Conservation (phyloP, 345 rosid genomes). For the Psidium guajava region DNA sequence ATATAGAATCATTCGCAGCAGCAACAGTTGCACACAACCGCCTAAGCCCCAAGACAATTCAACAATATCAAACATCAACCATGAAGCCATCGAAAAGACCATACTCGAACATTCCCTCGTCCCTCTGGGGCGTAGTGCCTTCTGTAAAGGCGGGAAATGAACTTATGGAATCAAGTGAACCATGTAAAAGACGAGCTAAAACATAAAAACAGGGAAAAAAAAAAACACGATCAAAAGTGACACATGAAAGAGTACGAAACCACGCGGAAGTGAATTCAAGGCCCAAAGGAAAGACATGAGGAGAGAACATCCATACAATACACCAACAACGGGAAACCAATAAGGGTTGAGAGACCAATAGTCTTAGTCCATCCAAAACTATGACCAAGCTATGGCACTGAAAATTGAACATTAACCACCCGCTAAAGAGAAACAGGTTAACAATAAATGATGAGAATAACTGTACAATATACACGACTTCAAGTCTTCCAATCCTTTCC, state of each 20-base stretch:
- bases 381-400: not conserved
- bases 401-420: not conserved
- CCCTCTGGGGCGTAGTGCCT: not conserved
- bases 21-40: not conserved
- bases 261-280: too few species aligned
- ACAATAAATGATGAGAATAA: not conserved
- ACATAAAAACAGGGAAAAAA: not conserved
- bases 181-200: not conserved
- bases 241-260: not conserved
- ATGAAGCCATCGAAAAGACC: not conserved
- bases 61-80: not conserved
- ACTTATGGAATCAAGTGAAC: not conserved
- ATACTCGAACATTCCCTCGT: not conserved
- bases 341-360: not conserved
- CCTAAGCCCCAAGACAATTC: not conserved
- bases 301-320: not conserved
- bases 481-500: not conserved
- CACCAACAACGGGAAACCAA: not conserved
- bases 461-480: not conserved
- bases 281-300: not conserved
- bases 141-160: not conserved
- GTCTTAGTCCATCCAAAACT: not conserved
- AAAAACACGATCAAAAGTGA: not conserved
- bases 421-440: not conserved
- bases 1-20: not conserved